phyloP scores from a whole-genome alignment of 2,329 filamentous ascomycete genomes.

The Verticillium dahliae region DNA sequence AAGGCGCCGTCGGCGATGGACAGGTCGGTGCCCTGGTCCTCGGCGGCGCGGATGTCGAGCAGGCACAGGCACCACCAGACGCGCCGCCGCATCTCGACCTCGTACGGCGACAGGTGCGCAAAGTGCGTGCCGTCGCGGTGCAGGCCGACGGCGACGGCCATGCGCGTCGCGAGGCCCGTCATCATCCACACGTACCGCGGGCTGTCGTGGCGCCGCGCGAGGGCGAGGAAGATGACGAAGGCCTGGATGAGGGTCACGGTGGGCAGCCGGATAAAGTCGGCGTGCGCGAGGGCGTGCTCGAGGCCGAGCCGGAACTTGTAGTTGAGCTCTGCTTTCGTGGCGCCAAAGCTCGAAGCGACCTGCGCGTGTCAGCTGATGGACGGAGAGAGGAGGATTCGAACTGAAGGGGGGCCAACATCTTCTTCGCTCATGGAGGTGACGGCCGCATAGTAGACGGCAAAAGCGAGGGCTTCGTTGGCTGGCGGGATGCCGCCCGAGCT shows the following conservation, averaged over 20 bases:
- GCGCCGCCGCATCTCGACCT: slow-evolving; percentile 53
- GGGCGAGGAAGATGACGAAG: slow-evolving; percentile 50
- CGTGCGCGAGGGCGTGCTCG: slow-evolving; percentile 54
- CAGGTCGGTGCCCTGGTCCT: slow-evolving; percentile 46
- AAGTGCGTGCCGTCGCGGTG: slow-evolving; percentile 51
- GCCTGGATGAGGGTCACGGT: slow-evolving; percentile 57
- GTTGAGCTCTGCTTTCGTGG: slow-evolving; percentile 36
- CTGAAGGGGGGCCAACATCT: slow-evolving; percentile 31
- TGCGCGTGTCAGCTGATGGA: neutral
- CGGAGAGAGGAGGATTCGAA: neutral
- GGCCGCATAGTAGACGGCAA: slow-evolving; percentile 51
- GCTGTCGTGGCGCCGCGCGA: slow-evolving; percentile 44
- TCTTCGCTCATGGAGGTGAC: slow-evolving; percentile 51
- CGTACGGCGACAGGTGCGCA: slow-evolving; percentile 48
- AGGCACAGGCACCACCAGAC: slow-evolving; percentile 57
- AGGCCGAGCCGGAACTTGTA: slow-evolving; percentile 46
- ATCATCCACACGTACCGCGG: slow-evolving; percentile 55
- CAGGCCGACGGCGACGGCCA: slow-evolving; percentile 46
- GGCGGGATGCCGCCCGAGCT: slow-evolving; percentile 25
- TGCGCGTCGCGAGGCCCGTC: slow-evolving; percentile 53
- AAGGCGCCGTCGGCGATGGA: slow-evolving; percentile 37
- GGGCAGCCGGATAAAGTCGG: slow-evolving; percentile 53
- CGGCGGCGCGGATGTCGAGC: slow-evolving; percentile 48
- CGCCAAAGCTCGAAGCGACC: slow-evolving; percentile 35
- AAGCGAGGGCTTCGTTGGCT: slow-evolving; percentile 45